Evolutionary conservation across 768 basidiomycete genomes (phyloP).

Genomic region (Holtermanniella nyarrowii): DNA sequence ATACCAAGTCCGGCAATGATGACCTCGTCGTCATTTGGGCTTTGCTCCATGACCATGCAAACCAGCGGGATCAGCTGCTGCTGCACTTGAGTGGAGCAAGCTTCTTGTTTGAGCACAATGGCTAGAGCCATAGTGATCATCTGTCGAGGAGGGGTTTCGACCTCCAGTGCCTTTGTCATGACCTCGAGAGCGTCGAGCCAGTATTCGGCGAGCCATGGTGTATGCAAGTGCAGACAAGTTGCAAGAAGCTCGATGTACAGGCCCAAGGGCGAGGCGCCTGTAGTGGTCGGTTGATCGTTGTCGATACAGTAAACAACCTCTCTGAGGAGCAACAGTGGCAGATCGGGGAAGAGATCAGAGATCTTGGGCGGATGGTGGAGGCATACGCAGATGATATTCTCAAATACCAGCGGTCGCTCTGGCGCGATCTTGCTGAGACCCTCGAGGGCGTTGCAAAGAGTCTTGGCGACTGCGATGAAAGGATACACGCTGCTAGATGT

Average conservation of each 20-base stretch:
- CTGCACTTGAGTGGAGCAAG: not conserved
- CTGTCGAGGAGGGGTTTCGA: not conserved
- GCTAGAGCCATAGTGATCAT: not conserved
- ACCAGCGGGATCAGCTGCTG: not conserved
- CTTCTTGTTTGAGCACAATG: not conserved
- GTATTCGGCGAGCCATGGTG: constrained; percentile 21
- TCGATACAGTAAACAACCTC: constrained; percentile 15
- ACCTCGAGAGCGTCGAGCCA: constrained; percentile 25
- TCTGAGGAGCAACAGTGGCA: constrained; percentile 19
- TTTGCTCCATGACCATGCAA: not conserved
- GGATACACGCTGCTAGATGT: constrained; percentile 12
- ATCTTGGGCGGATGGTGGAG: constrained; percentile 21
- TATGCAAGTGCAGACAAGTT: constrained; percentile 8
- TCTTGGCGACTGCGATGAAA: constrained; percentile 23
- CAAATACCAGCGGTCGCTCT: constrained; percentile 18
- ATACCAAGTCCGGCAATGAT: not conserved
- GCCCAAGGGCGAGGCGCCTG: constrained; percentile 3
- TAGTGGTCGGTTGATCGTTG: constrained; percentile 9
- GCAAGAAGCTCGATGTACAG: constrained; percentile 11
- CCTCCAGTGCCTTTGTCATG: constrained; percentile 10
- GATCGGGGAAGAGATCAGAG: constrained; percentile 14
- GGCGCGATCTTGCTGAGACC: constrained; percentile 7
- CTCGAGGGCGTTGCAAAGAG: constrained; percentile 10
- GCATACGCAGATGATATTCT: constrained; percentile 19
- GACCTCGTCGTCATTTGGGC: not conserved